Percentiles rank a stretch among this genome's conserved stretches.
Evolutionary conservation across 73 alveolate species (phyloP).

Genomic region (Uronychia setigera): DNA sequence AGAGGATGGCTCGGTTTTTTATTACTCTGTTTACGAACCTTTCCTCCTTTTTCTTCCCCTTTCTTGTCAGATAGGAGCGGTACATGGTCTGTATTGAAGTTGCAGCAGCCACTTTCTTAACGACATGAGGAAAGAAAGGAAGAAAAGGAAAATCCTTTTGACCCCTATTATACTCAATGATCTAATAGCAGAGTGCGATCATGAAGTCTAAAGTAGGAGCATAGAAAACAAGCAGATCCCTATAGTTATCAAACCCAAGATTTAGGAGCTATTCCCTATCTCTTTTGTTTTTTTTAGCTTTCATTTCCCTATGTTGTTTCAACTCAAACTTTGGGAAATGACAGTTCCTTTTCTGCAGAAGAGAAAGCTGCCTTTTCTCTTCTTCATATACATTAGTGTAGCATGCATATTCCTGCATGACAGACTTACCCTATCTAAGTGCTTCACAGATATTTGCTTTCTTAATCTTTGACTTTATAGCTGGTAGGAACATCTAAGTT

Average conservation of each 20-base stretch:
- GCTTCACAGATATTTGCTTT: neutral
- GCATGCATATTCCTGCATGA: neutral
- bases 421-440: neutral
- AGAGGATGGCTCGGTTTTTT: conserved; percentile 32
- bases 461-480: neutral
- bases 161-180: conserved; percentile 22
- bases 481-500: neutral
- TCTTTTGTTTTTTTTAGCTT: neutral
- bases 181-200: conserved; percentile 16
- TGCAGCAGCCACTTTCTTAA: conserved; percentile 32
- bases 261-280: neutral
- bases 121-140: conserved; percentile 35
- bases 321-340: neutral
- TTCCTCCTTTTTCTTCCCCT: neutral
- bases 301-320: neutral
- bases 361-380: neutral
- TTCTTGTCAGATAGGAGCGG: neutral
- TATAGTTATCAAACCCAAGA: conserved; percentile 16
- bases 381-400: neutral
- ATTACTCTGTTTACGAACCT: conserved; percentile 30
- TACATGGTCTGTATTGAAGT: conserved; percentile 22
- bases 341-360: neutral
- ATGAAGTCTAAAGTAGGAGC: conserved; percentile 30
- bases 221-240: conserved; percentile 37
- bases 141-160: neutral